A percentile compares a stretch with the other conserved stretches of the same genome.
Conservation (phyloP, 768 basidiomycete species). For the Mycena haematopus region DNA sequence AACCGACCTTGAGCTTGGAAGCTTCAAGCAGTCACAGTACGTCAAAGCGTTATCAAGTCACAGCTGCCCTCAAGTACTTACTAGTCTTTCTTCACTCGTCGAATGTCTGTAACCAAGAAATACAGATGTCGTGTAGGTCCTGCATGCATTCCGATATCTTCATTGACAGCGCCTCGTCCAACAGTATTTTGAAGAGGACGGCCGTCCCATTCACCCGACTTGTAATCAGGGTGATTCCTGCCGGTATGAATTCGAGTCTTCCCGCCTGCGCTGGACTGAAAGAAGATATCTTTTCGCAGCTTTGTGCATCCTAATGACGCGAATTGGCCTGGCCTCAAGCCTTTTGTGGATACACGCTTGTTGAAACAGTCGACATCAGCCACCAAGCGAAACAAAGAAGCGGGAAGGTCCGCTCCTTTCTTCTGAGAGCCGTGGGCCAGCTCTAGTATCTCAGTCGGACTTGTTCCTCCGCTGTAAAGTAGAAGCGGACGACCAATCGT, state of each 20-base stretch:
- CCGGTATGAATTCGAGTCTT: slow-evolving; percentile 42
- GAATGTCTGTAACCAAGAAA: slow-evolving; percentile 41
- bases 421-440: slow-evolving; percentile 37
- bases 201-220: slow-evolving; percentile 46
- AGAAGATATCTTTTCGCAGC: slow-evolving; percentile 31
- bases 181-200: slow-evolving; percentile 57
- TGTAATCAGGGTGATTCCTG: slow-evolving; percentile 57
- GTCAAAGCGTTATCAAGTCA: background rate
- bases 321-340: slow-evolving; percentile 44
- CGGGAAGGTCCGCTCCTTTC: slow-evolving; percentile 16
- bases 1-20: too few relatives aligned
- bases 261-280: background rate
- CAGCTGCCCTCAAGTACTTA: background rate
- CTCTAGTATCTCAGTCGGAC: slow-evolving; percentile 52
- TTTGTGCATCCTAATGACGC: slow-evolving; percentile 59
- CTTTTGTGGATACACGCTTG: slow-evolving; percentile 25
- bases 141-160: background rate
- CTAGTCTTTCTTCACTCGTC: background rate
- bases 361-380: slow-evolving; percentile 13
- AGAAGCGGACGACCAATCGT: slow-evolving; percentile 33
- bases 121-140: slow-evolving; percentile 53
- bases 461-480: slow-evolving; percentile 45
- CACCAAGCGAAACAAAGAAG: slow-evolving; percentile 29
- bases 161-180: background rate
- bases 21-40: background rate